Conservation (phyloP, 805 yeast species). For the Lipomyces starkeyi region DNA sequence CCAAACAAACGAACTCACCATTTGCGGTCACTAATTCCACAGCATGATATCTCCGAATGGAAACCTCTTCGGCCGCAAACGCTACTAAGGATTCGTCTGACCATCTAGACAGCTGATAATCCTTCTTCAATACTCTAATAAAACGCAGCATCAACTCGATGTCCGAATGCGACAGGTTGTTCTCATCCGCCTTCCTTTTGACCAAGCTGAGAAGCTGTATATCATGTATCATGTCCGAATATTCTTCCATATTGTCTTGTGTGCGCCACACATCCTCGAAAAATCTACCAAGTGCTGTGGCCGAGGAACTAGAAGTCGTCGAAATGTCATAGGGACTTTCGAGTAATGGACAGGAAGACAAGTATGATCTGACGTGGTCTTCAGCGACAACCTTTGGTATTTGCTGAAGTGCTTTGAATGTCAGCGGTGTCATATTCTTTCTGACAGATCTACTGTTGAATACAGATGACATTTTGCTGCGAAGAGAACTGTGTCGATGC, state of each 20-base stretch:
- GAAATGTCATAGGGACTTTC: not conserved
- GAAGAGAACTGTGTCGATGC: not conserved
- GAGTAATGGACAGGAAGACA: not conserved
- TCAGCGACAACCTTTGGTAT: slow-evolving; percentile 1
- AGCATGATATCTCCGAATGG: not conserved
- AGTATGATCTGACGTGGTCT: not conserved
- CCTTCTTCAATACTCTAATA: slow-evolving; percentile 7
- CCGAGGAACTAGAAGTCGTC: not conserved
- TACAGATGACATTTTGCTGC: slow-evolving; percentile 2
- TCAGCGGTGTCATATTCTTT: not conserved
- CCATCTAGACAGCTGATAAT: slow-evolving; percentile 10
- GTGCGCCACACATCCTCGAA: slow-evolving; percentile 3
- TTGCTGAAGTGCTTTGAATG: slow-evolving; percentile 1
- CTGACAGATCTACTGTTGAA: slow-evolving; percentile 1
- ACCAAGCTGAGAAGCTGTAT: not conserved
- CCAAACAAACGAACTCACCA: not conserved
- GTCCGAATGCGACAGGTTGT: not conserved
- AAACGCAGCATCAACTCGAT: slow-evolving; percentile 14
- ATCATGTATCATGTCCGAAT: slow-evolving; percentile 9
- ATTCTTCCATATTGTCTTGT: slow-evolving; percentile 8
- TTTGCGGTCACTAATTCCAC: not conserved
- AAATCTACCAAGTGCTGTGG: slow-evolving; percentile 1
- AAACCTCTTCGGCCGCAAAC: slow-evolving; percentile 6
- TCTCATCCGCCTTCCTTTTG: not conserved
- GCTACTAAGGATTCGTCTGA: slow-evolving; percentile 3